Percentiles rank a stretch among this genome's conserved stretches.
phyloP scores from a whole-genome alignment of 2,329 filamentous ascomycete genomes.

The Apiospora saccharicola region DNA sequence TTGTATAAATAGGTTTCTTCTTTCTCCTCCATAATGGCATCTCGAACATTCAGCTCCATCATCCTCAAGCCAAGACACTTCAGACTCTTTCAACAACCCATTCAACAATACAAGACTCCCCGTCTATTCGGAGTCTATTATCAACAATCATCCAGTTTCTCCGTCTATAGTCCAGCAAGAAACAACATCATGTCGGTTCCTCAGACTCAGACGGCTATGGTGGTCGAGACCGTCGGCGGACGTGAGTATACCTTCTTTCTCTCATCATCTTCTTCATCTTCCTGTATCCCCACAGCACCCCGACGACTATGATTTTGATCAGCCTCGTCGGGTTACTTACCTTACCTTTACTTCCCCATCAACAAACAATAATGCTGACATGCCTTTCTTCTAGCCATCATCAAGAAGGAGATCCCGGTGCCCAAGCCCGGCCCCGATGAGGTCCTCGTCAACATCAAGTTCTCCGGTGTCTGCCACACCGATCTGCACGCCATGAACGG shows the following conservation, averaged over 20 bases:
- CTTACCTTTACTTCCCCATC: neutral
- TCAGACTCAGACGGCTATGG: neutral
- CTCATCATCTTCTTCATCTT: neutral
- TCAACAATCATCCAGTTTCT: neutral
- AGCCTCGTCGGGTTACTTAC: neutral
- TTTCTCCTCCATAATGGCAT: neutral
- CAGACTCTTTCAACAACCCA: neutral
- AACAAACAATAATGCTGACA: constrained; percentile 11
- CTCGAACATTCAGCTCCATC: neutral
- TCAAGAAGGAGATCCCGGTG: constrained; percentile 85
- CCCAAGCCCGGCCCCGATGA: constrained; percentile 84
- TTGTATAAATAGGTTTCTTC: constrained; percentile 22
- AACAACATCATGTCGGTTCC: constrained; percentile 11
- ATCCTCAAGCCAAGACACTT: constrained; percentile 7
- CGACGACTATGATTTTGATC: neutral
- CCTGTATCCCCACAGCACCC: neutral
- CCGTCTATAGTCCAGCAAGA: constrained; percentile 17
- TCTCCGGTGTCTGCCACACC: constrained; percentile 89
- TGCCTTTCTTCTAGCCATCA: constrained; percentile 54
- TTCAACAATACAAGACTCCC: neutral
- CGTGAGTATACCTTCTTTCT: constrained; percentile 22
- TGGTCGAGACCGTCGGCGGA: constrained; percentile 13
- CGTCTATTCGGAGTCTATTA: constrained; percentile 5
- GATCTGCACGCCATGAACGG: constrained; percentile 82
- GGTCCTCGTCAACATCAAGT: constrained; percentile 91